These are phyloP conservation scores for Phytophthora citrophthora DNA, from an alignment of 352 stramenopile genomes.

Conservation along the genomic window DNA sequence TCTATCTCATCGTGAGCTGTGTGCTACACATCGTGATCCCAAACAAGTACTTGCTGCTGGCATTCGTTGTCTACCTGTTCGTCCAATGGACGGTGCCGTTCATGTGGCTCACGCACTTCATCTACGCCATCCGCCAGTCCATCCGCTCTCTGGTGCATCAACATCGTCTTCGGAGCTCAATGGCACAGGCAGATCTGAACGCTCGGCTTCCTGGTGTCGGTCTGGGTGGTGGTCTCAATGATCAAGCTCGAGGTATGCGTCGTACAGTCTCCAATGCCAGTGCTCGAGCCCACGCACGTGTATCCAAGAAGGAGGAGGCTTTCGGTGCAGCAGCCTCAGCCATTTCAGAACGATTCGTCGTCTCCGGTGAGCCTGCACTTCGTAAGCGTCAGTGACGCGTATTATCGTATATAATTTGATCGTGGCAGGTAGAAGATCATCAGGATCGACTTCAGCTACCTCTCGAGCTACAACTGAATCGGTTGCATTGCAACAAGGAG, in stretches of 20 bases:
- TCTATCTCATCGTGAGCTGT: constrained; percentile 86
- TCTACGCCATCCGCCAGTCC: constrained; percentile 72
- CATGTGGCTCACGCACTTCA: constrained; percentile 67
- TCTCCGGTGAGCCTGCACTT: constrained; percentile 40
- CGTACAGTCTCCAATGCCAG: constrained; percentile 70
- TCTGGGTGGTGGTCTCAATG: constrained; percentile 36
- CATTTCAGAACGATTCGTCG: constrained; percentile 80
- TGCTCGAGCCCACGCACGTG: constrained; percentile 65
- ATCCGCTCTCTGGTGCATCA: constrained; percentile 77
- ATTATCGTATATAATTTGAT: constrained; percentile 7
- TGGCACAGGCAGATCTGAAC: constrained; percentile 64
- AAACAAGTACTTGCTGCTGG: constrained; percentile 85
- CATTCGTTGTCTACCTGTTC: constrained; percentile 82
- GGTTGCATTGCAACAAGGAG: background rate
- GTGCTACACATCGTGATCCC: constrained; percentile 86
- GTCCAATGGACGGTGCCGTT: constrained; percentile 84
- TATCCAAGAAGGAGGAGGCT: constrained; percentile 88
- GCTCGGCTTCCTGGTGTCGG: constrained; percentile 39
- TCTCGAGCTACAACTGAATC: constrained; percentile 10
- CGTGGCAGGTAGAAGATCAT: constrained; percentile 10
- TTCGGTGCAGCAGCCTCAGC: constrained; percentile 80
- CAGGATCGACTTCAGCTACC: background rate
- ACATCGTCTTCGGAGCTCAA: constrained; percentile 70
- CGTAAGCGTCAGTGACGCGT: constrained; percentile 37
- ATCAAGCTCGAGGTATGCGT: constrained; percentile 52